phyloP scores from a whole-genome alignment of 2,329 filamentous ascomycete species.

The Anthostomella pinea region DNA sequence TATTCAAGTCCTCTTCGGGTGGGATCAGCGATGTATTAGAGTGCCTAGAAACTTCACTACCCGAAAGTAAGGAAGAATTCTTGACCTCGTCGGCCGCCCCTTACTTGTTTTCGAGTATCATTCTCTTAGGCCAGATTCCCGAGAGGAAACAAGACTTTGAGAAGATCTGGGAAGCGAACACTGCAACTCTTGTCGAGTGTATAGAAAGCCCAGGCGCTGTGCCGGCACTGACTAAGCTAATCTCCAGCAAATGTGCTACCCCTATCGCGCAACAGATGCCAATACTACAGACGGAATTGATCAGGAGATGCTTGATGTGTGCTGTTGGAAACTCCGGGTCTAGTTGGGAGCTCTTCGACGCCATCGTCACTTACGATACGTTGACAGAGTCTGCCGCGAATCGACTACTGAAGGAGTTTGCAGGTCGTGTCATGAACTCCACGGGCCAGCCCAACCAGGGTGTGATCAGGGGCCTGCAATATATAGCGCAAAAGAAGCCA shows the following conservation, averaged over 20 bases:
- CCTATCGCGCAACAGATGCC: constrained; percentile 37
- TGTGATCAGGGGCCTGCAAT: constrained; percentile 45
- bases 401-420: constrained; percentile 34
- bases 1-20: constrained; percentile 36
- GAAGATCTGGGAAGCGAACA: constrained; percentile 44
- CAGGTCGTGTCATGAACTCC: constrained; percentile 17
- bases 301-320: constrained; percentile 38
- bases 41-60: constrained; percentile 49
- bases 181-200: constrained; percentile 38
- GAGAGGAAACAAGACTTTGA: constrained; percentile 37
- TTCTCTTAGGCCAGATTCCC: constrained; percentile 47
- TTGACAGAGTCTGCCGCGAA: constrained; percentile 36
- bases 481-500: constrained; percentile 45
- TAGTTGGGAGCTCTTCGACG: constrained; percentile 47
- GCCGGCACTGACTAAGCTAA: constrained; percentile 41
- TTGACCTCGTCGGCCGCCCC: constrained; percentile 66
- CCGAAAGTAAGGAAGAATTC: constrained; percentile 54
- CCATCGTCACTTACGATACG: constrained; percentile 42
- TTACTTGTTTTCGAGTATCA: constrained; percentile 64
- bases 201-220: constrained; percentile 29
- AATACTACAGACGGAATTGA: constrained; percentile 47
- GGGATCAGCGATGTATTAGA: constrained; percentile 37
- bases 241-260: constrained; percentile 43
- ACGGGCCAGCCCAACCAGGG: constrained; percentile 22
- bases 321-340: constrained; percentile 31